phyloP scores from a whole-genome alignment of 768 basidiomycete genomes.

The Suillus tomentosus region DNA sequence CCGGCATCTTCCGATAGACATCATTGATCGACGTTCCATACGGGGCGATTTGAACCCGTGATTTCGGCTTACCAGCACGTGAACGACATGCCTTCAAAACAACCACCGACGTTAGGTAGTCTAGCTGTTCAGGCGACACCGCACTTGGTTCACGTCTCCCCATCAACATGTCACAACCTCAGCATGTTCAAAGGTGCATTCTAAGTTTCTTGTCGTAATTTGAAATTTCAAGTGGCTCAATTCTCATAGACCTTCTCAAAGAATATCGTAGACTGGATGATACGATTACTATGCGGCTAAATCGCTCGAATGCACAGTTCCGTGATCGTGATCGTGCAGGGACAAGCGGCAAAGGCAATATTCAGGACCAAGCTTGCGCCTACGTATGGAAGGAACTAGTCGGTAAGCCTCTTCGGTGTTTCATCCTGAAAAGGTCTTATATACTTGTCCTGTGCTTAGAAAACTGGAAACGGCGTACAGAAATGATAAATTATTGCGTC shows the following conservation, averaged over 20 bases:
- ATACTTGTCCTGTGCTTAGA: slow-evolving; percentile 35
- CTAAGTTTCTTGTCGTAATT: slow-evolving; percentile 11
- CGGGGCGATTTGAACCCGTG: slow-evolving; percentile 23
- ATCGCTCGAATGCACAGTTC: slow-evolving; percentile 75
- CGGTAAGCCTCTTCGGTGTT: slow-evolving; percentile 47
- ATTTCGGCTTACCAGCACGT: slow-evolving; percentile 32
- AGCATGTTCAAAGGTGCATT: slow-evolving; percentile 69
- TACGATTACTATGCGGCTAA: slow-evolving; percentile 75
- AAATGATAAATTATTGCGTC: slow-evolving; percentile 78
- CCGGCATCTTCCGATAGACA: slow-evolving; percentile 5
- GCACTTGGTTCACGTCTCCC: slow-evolving; percentile 71
- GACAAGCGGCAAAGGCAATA: slow-evolving; percentile 44
- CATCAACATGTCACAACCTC: slow-evolving; percentile 72
- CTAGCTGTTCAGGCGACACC: slow-evolving; percentile 65
- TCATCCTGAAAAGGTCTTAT: slow-evolving; percentile 17
- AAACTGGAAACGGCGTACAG: slow-evolving; percentile 73
- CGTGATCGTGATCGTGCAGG: slow-evolving; percentile 68
- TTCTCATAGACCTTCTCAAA: slow-evolving; percentile 65
- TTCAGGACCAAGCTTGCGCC: slow-evolving; percentile 75
- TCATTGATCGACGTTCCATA: slow-evolving; percentile 5
- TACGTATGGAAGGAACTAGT: slow-evolving; percentile 79
- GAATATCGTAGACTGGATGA: slow-evolving; percentile 85
- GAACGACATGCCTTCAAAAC: slow-evolving; percentile 40
- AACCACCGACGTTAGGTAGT: slow-evolving; percentile 60
- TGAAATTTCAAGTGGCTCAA: slow-evolving; percentile 18